Conservation (phyloP, 129 eudicot species). For the Arctium minus region DNA sequence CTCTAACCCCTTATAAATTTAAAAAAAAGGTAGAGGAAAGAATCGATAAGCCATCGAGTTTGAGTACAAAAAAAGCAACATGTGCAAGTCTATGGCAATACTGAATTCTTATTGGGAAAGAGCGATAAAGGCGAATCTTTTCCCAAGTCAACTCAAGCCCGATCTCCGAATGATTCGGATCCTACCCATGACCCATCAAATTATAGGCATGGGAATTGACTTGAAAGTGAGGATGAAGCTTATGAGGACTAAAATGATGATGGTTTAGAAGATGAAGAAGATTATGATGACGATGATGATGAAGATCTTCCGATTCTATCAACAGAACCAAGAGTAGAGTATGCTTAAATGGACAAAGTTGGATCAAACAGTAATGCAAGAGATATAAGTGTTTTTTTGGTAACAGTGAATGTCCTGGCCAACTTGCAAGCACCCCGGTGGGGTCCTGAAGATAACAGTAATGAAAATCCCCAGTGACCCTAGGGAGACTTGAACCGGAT, state of each 20-base stretch:
- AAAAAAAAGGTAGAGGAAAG: slow-evolving; percentile 33
- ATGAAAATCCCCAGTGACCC: background rate
- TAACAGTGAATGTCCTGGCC: slow-evolving; percentile 27
- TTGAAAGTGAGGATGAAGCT: slow-evolving; percentile 72
- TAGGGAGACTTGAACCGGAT: background rate
- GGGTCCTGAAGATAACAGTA: too few species aligned
- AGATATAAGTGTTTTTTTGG: slow-evolving; percentile 54
- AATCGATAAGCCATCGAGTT: slow-evolving; percentile 48
- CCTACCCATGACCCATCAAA: slow-evolving; percentile 81
- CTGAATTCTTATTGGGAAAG: slow-evolving; percentile 50
- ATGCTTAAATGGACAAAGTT: slow-evolving; percentile 11
- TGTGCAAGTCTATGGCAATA: slow-evolving; percentile 48
- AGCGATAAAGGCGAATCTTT: slow-evolving; percentile 33
- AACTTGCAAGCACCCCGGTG: background rate
- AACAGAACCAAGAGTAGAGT: slow-evolving; percentile 38
- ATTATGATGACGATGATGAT: slow-evolving; percentile 32
- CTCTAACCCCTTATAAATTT: background rate
- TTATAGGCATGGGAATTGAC: slow-evolving; percentile 73
- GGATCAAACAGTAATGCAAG: slow-evolving; percentile 37
- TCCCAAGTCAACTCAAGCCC: slow-evolving; percentile 19
- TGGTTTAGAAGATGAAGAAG: slow-evolving; percentile 35
- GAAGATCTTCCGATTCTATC: slow-evolving; percentile 33
- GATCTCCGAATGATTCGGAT: slow-evolving; percentile 47
- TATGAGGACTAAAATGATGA: slow-evolving; percentile 50
- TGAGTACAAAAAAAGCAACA: slow-evolving; percentile 70